Evolutionary conservation across 2,329 filamentous ascomycete genomes (phyloP), one percentile per base, ranked within the genome.

Genomic region (Colletotrichum falcatum): DNA sequence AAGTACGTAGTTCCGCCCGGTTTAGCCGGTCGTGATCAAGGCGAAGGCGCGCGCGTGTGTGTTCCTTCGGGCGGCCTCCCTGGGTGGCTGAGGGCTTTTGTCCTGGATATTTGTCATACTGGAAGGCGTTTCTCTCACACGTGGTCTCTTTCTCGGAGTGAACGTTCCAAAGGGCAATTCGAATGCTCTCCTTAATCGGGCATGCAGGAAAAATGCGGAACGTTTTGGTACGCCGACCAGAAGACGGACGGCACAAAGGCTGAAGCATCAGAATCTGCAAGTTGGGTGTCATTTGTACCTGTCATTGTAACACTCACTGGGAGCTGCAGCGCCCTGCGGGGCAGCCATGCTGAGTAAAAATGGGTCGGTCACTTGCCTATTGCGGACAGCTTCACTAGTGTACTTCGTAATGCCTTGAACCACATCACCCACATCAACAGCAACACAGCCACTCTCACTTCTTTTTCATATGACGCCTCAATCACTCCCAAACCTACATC

Each of bases 1-100:
- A n/a, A n/a, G n/a, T n/a, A n/a, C n/a, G n/a, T n/a, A n/a, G n/a
- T 67, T 67, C 20, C 67, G 67, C 67, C 67, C 58, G 67, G 46
- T 61, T 65, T 39, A 28, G 62, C 66, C 5, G 55, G 37, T 12
- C n/a, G n/a, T 60, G 54, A 9, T 44, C 42, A 49, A n/a, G 20
- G 14, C 23, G 39, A 14, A 23, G 46, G n/a, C n/a, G n/a, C n/a
- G n/a, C n/a, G n/a, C n/a, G n/a, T 8, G 26, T 23, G n/a, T 2
- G 6, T 46, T 33, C 20, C 14, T 14, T 5, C 26, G 35, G 51
- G 60, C 42, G 42, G 65, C 46, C 61, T 59, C 37, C 53, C 33
- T 33, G 58, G 23, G 63, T 46, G 63, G 66, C 63, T 66, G 48
- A n/a, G 16, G 26, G 44, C 44, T 61, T 61, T 66, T 66, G 39